These are phyloP conservation scores for Boletellus emodensis DNA, from an alignment of 768 basidiomycete species.

Conservation along the genomic window DNA sequence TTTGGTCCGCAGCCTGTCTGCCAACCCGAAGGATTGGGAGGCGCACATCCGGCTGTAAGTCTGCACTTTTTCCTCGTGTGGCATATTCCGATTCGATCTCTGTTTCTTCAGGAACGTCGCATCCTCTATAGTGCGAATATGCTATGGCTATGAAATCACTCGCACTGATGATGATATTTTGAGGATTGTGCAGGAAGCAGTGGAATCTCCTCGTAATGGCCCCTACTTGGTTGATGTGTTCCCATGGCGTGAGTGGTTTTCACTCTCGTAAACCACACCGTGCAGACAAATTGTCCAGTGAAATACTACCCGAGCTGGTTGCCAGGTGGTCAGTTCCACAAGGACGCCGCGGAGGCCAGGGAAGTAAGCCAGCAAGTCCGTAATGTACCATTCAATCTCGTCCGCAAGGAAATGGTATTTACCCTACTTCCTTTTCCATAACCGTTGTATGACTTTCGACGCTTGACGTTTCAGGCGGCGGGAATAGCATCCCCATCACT, in stretches of 20 bases:
- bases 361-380: background rate
- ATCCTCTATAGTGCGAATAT: background rate
- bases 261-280: background rate
- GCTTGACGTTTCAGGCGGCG: background rate
- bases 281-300: background rate
- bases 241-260: constrained; percentile 2
- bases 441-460: background rate
- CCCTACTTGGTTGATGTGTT: constrained; percentile 11
- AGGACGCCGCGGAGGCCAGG: constrained; percentile 3
- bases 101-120: background rate
- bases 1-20: constrained; percentile 1
- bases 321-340: constrained; percentile 11
- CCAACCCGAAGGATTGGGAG: background rate
- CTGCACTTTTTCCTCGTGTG: background rate
- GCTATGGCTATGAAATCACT: constrained; percentile 6
- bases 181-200: constrained; percentile 5
- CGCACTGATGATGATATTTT: background rate
- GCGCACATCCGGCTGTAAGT: background rate
- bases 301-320: constrained; percentile 16
- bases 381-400: constrained; percentile 2
- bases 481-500: background rate
- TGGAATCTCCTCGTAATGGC: background rate
- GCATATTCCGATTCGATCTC: background rate
- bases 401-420: constrained; percentile 6
- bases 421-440: background rate